Conservation (phyloP, 192 early-diverging fungal genomes). For the Linderina pennispora region DNA sequence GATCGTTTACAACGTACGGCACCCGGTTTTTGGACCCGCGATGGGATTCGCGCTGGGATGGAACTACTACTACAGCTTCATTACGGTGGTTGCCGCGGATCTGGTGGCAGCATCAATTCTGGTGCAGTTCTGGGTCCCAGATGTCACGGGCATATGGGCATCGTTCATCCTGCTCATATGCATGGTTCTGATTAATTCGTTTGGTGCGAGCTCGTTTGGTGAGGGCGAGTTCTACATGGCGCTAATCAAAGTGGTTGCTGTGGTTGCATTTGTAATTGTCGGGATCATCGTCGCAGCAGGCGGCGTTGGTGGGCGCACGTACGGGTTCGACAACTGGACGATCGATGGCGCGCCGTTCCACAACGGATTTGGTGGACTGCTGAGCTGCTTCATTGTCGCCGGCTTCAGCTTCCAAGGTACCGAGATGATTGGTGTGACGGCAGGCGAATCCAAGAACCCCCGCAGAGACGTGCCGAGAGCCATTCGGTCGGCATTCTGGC, state of each 20-base stretch:
- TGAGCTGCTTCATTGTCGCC: conserved; percentile 57
- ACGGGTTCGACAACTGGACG: conserved; percentile 55
- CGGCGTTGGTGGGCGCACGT: conserved; percentile 43
- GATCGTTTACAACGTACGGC: conserved; percentile 63
- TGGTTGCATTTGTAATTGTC: conserved; percentile 66
- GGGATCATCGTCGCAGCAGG: conserved; percentile 56
- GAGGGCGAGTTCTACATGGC: conserved; percentile 71
- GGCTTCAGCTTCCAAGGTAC: conserved; percentile 71
- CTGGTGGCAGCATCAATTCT: conserved; percentile 65
- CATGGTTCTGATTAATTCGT: conserved; percentile 56
- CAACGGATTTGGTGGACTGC: conserved; percentile 44
- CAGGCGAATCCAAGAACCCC: conserved; percentile 75
- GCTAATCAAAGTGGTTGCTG: conserved; percentile 68
- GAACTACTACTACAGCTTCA: conserved; percentile 54
- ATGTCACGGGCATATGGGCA: conserved; percentile 5
- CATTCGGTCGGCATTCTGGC: conserved; percentile 61
- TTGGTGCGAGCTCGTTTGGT: conserved; percentile 63
- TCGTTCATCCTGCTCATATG: conserved; percentile 41
- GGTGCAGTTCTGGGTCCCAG: conserved; percentile 52
- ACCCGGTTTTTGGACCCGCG: conserved; percentile 67
- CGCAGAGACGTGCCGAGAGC: conserved; percentile 54
- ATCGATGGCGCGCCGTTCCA: conserved; percentile 50
- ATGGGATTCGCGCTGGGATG: conserved; percentile 53
- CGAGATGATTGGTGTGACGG: conserved; percentile 76
- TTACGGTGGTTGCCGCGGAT: conserved; percentile 61